Evolutionary conservation across 495 filamentous ascomycete genomes (phyloP).

Genomic region (Penicillium diatomitis): DNA sequence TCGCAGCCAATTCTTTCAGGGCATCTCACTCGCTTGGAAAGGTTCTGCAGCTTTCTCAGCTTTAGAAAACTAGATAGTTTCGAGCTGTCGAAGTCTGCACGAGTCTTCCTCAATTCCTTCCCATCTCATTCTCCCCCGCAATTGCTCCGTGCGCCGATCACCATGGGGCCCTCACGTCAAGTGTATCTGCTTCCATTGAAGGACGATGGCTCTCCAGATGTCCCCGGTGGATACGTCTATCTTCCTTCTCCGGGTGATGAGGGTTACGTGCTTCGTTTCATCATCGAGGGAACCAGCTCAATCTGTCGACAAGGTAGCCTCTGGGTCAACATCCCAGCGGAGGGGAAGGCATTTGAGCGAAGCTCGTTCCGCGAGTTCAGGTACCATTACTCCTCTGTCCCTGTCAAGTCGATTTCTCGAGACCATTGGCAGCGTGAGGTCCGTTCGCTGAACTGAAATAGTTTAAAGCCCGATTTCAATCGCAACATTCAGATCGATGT

Average conservation of each 20-base stretch:
- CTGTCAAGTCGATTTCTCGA: background rate
- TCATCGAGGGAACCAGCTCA: slow-evolving; percentile 91
- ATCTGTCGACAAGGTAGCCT: slow-evolving; percentile 89
- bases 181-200: slow-evolving; percentile 84
- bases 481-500: slow-evolving; percentile 81
- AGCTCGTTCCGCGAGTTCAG: slow-evolving; percentile 75
- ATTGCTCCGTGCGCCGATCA: background rate
- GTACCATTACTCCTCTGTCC: slow-evolving; percentile 36
- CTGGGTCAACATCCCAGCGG: slow-evolving; percentile 88
- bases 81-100: background rate
- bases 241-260: slow-evolving; percentile 64
- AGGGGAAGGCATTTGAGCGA: slow-evolving; percentile 63
- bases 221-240: slow-evolving; percentile 85
- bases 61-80: background rate
- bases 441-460: slow-evolving; percentile 31
- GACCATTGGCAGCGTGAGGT: background rate
- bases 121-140: background rate
- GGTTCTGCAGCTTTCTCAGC: background rate
- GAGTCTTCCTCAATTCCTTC: background rate
- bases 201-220: slow-evolving; percentile 85
- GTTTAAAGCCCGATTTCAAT: slow-evolving; percentile 87
- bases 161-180: slow-evolving; percentile 32
- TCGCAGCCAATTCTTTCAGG: slow-evolving; percentile 2
- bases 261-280: slow-evolving; percentile 75
- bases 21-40: slow-evolving; percentile 9